Evolutionary conservation across 2,329 filamentous ascomycete genomes (phyloP), one percentile per base, ranked within the genome.

Genomic region (Cephalotrichum gorgonifer): DNA sequence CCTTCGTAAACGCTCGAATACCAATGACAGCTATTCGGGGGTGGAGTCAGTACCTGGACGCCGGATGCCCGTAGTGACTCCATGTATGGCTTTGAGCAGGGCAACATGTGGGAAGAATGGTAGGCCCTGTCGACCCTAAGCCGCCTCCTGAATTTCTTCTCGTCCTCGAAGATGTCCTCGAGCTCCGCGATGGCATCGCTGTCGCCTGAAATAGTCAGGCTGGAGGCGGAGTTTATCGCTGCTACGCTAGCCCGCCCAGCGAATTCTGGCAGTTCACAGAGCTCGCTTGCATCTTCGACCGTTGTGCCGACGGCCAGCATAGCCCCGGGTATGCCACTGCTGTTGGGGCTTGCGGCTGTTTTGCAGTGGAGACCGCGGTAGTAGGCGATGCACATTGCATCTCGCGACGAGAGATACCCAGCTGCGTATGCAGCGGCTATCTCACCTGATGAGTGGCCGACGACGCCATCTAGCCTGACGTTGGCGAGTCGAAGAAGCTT

Each of bases 61-160:
- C n/a, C n/a, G n/a, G n/a, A n/a, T n/a, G n/a, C n/a, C n/a, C n/a
- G n/a, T n/a, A n/a, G n/a, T n/a, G n/a, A n/a, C n/a, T n/a, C n/a
- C n/a, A n/a, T n/a, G n/a, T n/a, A n/a, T n/a, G n/a, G n/a, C n/a
- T n/a, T n/a, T n/a, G n/a, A n/a, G n/a, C n/a, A n/a, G n/a, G n/a
- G n/a, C n/a, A n/a, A n/a, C 74, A 79, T 78, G 53, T 76, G 73
- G 31, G 69, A 63, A 0, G 75, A 78, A 55, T 79, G 76, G 41
- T 78, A 78, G 0, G 74, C 74, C 11, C 71, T 67, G 11, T 73
- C 69, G 5, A 78, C 70, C 3, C 66, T 65, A 2, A 78, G 64
- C 26, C 68, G 69, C 25, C 70, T 66, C 45, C 70, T 69, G 55
- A 78, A 76, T 2, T 72, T 56, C 25, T 64, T 60, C 25, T 68